Evolutionary conservation across 345 rosid genomes (phyloP).

Genomic region (Citrus hindsii): DNA sequence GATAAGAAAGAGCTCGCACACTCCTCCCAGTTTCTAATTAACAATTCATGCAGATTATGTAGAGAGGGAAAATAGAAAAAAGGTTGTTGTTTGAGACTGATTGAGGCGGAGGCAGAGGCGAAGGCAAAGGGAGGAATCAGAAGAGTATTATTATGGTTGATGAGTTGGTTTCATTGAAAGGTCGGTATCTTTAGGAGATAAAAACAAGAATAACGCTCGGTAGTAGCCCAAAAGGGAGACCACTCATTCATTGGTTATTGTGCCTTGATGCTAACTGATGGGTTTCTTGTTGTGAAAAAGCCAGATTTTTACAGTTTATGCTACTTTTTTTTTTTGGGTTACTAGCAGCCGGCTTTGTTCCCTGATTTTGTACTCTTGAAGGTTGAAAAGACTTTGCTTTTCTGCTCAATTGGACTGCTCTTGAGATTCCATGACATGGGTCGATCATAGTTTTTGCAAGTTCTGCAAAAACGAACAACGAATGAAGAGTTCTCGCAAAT

Average conservation of each 20-base stretch:
- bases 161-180: constrained; percentile 41
- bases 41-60: constrained; percentile 10
- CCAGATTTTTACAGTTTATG: constrained; percentile 18
- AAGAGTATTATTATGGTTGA: constrained; percentile 4
- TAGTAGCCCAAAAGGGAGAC: constrained; percentile 5
- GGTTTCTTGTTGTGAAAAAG: constrained; percentile 30
- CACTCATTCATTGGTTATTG: constrained; percentile 44
- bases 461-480: not conserved
- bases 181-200: constrained; percentile 46
- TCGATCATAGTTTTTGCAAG: constrained; percentile 26
- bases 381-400: constrained; percentile 7
- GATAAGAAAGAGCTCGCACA: constrained; percentile 52
- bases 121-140: constrained; percentile 2
- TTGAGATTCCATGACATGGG: constrained; percentile 39
- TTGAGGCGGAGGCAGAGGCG: not conserved
- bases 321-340: constrained; percentile 7
- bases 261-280: constrained; percentile 53
- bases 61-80: constrained; percentile 1
- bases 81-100: not conserved
- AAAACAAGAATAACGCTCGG: constrained; percentile 12
- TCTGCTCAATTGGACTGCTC: constrained; percentile 25
- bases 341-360: constrained; percentile 52
- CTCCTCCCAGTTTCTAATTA: constrained; percentile 52
- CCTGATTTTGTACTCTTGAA: constrained; percentile 44
- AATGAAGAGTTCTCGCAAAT: not conserved